A percentile compares a stretch with the other conserved stretches of the same genome.
Evolutionary conservation across 441 rosid species (phyloP).

Genomic region (Pelargonium cotyledonis): DNA sequence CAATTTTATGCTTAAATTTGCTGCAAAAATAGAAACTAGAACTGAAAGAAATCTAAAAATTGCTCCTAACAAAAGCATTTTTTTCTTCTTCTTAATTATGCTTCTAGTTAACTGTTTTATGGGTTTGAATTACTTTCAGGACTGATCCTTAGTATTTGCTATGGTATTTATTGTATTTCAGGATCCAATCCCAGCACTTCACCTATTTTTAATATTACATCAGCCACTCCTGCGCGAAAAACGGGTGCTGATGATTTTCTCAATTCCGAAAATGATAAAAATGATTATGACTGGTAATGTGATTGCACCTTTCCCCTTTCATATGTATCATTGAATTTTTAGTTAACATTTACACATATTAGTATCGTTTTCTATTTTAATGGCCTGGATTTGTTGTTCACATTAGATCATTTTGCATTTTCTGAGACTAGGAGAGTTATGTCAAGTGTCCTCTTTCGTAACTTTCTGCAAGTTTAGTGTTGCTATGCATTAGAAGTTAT

Average conservation of each 20-base stretch:
- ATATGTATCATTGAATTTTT: not conserved
- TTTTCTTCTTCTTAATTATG: not conserved
- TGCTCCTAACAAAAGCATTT: not conserved
- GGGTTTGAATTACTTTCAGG: not conserved
- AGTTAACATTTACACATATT: too few relatives aligned
- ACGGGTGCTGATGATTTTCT: slow-evolving; percentile 80
- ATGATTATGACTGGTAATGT: slow-evolving; percentile 86
- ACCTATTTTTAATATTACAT: slow-evolving; percentile 67
- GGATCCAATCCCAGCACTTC: slow-evolving; percentile 77
- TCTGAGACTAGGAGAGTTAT: not conserved
- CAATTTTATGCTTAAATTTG: not conserved
- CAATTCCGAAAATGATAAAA: slow-evolving; percentile 79
- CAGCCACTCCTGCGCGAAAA: slow-evolving; percentile 43
- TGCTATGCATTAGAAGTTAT: not conserved
- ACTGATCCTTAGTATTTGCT: not conserved
- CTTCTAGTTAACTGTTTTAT: not conserved
- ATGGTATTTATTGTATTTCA: slow-evolving; percentile 26
- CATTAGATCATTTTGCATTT: not conserved
- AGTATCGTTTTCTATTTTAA: not conserved
- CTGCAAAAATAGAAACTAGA: not conserved
- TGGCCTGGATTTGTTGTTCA: not conserved
- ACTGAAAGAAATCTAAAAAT: not conserved
- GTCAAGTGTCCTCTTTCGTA: not conserved
- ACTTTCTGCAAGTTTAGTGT: not conserved
- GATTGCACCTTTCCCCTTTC: not conserved